Evolutionary conservation across 441 rosid genomes (phyloP).

Genomic region (Omphalea diandra): DNA sequence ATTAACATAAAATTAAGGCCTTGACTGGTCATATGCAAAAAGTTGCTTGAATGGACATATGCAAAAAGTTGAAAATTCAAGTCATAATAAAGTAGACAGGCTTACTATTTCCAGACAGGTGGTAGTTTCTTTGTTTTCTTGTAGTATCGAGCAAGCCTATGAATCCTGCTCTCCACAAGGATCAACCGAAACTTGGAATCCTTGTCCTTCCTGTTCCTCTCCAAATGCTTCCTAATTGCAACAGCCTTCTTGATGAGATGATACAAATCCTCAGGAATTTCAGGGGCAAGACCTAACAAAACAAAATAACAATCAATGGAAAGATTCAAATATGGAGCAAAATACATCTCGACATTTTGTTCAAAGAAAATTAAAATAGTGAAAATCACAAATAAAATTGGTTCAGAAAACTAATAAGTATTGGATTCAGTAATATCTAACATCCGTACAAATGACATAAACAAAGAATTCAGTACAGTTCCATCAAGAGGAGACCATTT

Average conservation of each 20-base stretch:
- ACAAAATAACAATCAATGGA: background rate
- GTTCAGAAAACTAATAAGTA: background rate
- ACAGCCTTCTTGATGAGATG: constrained; percentile 77
- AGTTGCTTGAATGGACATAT: too few species aligned
- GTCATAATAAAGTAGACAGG: too few species aligned
- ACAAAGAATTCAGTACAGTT: background rate
- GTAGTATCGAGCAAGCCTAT: constrained; percentile 77
- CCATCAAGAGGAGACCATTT: background rate
- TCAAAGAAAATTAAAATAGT: background rate
- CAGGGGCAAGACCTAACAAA: constrained; percentile 56
- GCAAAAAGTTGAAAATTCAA: background rate
- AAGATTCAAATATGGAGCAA: background rate
- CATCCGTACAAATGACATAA: background rate
- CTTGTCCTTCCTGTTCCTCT: constrained; percentile 82
- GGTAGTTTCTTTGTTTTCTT: constrained; percentile 85
- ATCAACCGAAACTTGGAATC: constrained; percentile 81
- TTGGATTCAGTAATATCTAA: background rate
- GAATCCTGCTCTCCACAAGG: constrained; percentile 79
- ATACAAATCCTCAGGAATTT: constrained; percentile 76
- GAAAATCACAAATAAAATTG: background rate
- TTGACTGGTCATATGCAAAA: background rate
- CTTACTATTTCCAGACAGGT: constrained; percentile 73
- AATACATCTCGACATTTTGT: background rate
- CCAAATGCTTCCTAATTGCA: constrained; percentile 79
- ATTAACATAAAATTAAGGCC: background rate